Evolutionary conservation across 306 rosid genomes (phyloP).

Genomic region (Ceratonia siliqua): DNA sequence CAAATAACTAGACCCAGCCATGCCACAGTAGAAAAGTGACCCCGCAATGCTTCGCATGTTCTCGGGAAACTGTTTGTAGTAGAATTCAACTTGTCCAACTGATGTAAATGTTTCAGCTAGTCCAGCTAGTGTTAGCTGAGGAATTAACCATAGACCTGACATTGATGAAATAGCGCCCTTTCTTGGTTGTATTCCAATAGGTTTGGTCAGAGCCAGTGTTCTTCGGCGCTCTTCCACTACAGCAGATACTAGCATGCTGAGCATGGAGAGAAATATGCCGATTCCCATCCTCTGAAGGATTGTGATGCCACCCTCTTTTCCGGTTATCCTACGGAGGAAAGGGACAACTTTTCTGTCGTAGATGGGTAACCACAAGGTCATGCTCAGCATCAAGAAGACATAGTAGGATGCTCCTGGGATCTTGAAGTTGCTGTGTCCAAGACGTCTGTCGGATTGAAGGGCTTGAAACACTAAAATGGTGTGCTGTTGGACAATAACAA

Average conservation of each 20-base stretch:
- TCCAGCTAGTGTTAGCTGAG: slow-evolving; percentile 65
- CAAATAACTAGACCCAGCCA: slow-evolving; percentile 71
- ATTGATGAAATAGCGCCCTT: slow-evolving; percentile 76
- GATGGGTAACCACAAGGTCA: slow-evolving; percentile 67
- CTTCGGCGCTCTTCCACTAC: slow-evolving; percentile 58
- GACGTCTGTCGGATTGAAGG: slow-evolving; percentile 62
- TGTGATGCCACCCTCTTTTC: slow-evolving; percentile 76
- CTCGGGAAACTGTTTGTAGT: slow-evolving; percentile 89
- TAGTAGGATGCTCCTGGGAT: slow-evolving; percentile 74
- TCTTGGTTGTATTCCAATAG: slow-evolving; percentile 62
- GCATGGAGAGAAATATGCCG: slow-evolving; percentile 56
- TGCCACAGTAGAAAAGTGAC: slow-evolving; percentile 62
- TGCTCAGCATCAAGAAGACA: slow-evolving; percentile 62
- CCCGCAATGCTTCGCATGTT: slow-evolving; percentile 90
- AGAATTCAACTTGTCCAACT: slow-evolving; percentile 71
- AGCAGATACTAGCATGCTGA: slow-evolving; percentile 60
- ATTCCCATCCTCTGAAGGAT: slow-evolving; percentile 72
- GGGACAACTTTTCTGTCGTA: slow-evolving; percentile 70
- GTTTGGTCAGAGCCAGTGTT: slow-evolving; percentile 45
- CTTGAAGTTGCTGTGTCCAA: slow-evolving; percentile 52
- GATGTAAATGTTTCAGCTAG: slow-evolving; percentile 57
- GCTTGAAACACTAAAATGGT: slow-evolving; percentile 80
- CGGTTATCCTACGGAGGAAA: slow-evolving; percentile 47
- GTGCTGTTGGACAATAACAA: slow-evolving; percentile 54
- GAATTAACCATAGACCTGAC: slow-evolving; percentile 74